A percentile compares a stretch with the other conserved stretches of the same genome.
Conservation (phyloP, 108 stramenopile species). For the Pseudonitzschia delicatissima region DNA sequence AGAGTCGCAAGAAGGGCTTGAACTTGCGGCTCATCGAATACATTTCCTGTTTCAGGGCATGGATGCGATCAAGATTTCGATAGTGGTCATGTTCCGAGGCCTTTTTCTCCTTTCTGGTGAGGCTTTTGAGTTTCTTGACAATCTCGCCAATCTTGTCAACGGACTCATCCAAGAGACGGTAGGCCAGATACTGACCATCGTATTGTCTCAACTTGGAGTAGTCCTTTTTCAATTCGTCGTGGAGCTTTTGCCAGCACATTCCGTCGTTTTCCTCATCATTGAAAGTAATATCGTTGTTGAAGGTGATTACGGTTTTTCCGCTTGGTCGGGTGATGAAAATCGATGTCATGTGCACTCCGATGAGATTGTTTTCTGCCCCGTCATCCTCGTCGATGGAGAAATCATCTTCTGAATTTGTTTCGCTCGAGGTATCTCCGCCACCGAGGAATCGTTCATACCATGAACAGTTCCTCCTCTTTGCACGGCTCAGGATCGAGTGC, state of each 20-base stretch:
- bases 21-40: slow-evolving; percentile 25
- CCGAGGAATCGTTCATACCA: background rate
- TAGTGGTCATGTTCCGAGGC: slow-evolving; percentile 1
- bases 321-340: slow-evolving; percentile 30
- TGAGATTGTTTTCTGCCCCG: background rate
- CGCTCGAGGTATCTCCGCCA: background rate
- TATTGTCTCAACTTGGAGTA: slow-evolving; percentile 38
- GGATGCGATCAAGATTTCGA: slow-evolving; percentile 11
- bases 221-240: slow-evolving; percentile 23
- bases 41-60: slow-evolving; percentile 22
- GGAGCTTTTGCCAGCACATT: slow-evolving; percentile 15
- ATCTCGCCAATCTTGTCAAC: slow-evolving; percentile 33
- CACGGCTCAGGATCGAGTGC: background rate
- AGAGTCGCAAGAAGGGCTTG: slow-evolving; percentile 28
- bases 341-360: slow-evolving; percentile 8
- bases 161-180: slow-evolving; percentile 31
- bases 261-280: background rate
- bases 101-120: slow-evolving; percentile 16
- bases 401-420: slow-evolving; percentile 3
- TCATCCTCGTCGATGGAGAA: background rate
- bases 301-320: slow-evolving; percentile 34
- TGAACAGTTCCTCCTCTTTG: background rate
- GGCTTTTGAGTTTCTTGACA: slow-evolving; percentile 15
- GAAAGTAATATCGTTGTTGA: slow-evolving; percentile 29
- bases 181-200: slow-evolving; percentile 37